These are phyloP conservation scores for Citrus unshiu DNA, from an alignment of 345 rosid species.

Conservation along the genomic window DNA sequence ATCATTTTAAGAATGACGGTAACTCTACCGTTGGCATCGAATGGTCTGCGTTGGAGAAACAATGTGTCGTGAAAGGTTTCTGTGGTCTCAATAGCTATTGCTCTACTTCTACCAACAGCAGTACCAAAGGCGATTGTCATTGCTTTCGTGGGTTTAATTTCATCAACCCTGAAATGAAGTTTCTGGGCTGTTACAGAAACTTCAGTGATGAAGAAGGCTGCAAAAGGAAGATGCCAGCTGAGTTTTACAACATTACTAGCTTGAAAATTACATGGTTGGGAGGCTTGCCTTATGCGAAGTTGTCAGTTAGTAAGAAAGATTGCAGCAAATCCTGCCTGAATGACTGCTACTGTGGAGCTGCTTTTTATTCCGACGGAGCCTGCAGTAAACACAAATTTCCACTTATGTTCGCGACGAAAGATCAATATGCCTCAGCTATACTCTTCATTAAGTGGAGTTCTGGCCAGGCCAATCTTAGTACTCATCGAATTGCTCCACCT, in stretches of 20 bases:
- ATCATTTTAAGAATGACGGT: neutral
- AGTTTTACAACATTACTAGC: neutral
- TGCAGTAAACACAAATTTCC: constrained; percentile 20
- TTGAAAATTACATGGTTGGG: neutral
- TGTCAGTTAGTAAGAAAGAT: neutral
- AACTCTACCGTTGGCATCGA: neutral
- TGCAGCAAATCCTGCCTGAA: constrained; percentile 23
- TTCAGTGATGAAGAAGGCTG: constrained; percentile 1
- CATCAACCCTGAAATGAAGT: neutral
- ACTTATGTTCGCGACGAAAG: neutral
- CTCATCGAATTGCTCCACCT: too few species aligned
- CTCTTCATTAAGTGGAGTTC: neutral
- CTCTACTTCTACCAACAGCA: neutral
- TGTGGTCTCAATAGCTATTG: constrained; percentile 26
- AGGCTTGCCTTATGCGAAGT: neutral
- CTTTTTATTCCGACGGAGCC: neutral
- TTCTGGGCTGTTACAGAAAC: constrained; percentile 1
- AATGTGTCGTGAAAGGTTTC: constrained; percentile 3
- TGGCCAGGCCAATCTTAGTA: neutral
- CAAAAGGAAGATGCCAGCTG: neutral
- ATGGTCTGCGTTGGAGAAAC: constrained; percentile 4
- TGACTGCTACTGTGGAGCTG: constrained; percentile 26
- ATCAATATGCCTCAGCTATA: neutral
- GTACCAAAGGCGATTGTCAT: neutral
- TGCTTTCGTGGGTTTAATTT: constrained; percentile 20